A percentile compares a stretch with the other conserved stretches of the same genome.
Evolutionary conservation across 345 rosid genomes (phyloP).

Genomic region (Rhodomyrtus tomentosa): DNA sequence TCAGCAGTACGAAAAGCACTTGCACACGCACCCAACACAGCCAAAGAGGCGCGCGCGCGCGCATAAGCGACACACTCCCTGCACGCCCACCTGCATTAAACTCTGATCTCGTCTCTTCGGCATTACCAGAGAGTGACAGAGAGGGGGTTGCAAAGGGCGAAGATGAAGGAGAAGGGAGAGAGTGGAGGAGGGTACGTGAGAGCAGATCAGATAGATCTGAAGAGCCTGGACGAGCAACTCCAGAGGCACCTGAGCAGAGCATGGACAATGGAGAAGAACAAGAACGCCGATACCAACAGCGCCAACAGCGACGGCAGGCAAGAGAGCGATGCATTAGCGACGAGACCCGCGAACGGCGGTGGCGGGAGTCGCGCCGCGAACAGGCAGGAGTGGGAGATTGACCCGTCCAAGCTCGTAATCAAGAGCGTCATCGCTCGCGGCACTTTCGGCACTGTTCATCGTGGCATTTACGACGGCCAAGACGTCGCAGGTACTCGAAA

Average conservation of each 20-base stretch:
- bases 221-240: conserved; percentile 87
- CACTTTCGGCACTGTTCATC: conserved; percentile 91
- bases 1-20: neutral
- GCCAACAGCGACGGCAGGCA: neutral
- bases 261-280: conserved; percentile 79
- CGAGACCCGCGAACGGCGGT: neutral
- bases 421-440: conserved; percentile 85
- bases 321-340: neutral
- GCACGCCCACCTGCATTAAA: neutral
- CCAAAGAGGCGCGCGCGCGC: neutral
- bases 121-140: neutral
- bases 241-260: conserved; percentile 83
- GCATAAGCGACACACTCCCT: neutral
- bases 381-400: conserved; percentile 97
- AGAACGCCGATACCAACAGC: conserved; percentile 10
- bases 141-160: neutral
- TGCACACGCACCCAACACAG: neutral
- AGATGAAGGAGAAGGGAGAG: conserved; percentile 43
- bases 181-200: conserved; percentile 75
- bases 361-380: neutral
- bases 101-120: neutral
- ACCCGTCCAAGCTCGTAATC: conserved; percentile 78
- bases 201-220: conserved; percentile 96
- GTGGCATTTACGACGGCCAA: conserved; percentile 81
- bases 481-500: conserved; percentile 78